Percentiles rank a stretch among this genome's conserved stretches.
These are phyloP conservation scores for Colletotrichum sp. DNA, from an alignment of 2,329 filamentous ascomycete genomes.

Conservation along the genomic window DNA sequence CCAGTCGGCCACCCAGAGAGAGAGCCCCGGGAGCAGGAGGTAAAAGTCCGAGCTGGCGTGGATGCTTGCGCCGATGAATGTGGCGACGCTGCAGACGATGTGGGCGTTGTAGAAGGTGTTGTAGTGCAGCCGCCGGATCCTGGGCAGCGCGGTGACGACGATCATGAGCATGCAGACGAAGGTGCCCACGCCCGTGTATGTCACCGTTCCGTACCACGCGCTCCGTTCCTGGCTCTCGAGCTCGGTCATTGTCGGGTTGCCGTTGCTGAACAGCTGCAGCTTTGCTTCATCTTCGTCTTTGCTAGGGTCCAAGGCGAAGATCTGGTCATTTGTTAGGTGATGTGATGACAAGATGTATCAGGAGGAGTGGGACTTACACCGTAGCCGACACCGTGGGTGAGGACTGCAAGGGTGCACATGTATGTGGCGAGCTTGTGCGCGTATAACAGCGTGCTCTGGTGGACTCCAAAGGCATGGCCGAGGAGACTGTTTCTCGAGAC, in stretches of 20 bases:
- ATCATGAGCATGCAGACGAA: background rate
- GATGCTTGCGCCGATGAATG: constrained; percentile 3
- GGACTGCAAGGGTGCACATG: background rate
- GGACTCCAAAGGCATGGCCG: constrained; percentile 11
- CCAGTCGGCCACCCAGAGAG: constrained; percentile 15
- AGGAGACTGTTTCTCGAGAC: constrained; percentile 19
- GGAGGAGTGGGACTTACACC: background rate
- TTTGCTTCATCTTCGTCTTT: background rate
- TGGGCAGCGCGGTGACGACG: constrained; percentile 11
- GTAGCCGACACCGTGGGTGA: constrained; percentile 16
- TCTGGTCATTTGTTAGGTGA: background rate
- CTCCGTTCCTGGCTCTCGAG: background rate
- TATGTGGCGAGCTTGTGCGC: constrained; percentile 16
- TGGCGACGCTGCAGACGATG: background rate
- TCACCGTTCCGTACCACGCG: constrained; percentile 2
- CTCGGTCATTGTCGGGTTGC: constrained; percentile 20
- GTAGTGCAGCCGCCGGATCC: constrained; percentile 17
- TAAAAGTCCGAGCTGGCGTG: constrained; percentile 25
- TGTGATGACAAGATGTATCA: background rate
- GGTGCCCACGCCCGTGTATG: constrained; percentile 7
- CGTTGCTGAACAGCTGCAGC: constrained; percentile 9
- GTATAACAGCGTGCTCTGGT: constrained; percentile 20
- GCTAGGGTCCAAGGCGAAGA: background rate
- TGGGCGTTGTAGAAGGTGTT: constrained; percentile 23
- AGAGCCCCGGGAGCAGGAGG: constrained; percentile 17